phyloP scores from a whole-genome alignment of 305 asterid genomes.

The Stenogyne calaminthoides region DNA sequence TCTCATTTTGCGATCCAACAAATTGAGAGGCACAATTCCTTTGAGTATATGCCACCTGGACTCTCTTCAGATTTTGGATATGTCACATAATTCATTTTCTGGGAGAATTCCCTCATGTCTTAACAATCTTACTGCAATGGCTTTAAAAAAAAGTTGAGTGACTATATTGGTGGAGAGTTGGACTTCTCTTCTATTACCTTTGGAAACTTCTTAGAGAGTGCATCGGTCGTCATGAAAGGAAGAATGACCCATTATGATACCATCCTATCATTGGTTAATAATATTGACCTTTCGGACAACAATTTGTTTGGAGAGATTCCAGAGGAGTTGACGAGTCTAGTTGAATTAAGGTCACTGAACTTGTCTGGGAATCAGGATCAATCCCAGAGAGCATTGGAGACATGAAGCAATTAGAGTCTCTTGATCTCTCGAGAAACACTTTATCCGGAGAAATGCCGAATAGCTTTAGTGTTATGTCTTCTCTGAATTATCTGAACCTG shows the following conservation, averaged over 20 bases:
- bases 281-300: constrained; percentile 37
- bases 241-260: constrained; percentile 22
- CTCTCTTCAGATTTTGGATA: constrained; percentile 42
- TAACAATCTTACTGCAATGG: constrained; percentile 38
- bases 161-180: neutral
- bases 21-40: too few species aligned
- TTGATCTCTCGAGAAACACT: too few species aligned
- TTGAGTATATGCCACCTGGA: constrained; percentile 19
- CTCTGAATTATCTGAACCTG: too few species aligned
- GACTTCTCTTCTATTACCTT: neutral
- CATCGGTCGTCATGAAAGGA: constrained; percentile 32
- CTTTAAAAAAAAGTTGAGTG: neutral
- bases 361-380: constrained; percentile 28
- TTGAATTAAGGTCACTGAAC: constrained; percentile 33
- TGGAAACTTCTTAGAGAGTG: constrained; percentile 32
- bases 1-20: too few species aligned
- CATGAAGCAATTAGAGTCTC: too few species aligned
- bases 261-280: constrained; percentile 32
- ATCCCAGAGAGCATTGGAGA: constrained; percentile 36
- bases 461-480: too few species aligned
- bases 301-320: constrained; percentile 39
- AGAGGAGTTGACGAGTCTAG: constrained; percentile 29
- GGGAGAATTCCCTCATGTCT: constrained; percentile 40
- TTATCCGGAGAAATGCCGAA: too few species aligned
- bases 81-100: constrained; percentile 31